Evolutionary conservation across 352 stramenopile species (phyloP).

Genomic region (Peronospora farinosa): DNA sequence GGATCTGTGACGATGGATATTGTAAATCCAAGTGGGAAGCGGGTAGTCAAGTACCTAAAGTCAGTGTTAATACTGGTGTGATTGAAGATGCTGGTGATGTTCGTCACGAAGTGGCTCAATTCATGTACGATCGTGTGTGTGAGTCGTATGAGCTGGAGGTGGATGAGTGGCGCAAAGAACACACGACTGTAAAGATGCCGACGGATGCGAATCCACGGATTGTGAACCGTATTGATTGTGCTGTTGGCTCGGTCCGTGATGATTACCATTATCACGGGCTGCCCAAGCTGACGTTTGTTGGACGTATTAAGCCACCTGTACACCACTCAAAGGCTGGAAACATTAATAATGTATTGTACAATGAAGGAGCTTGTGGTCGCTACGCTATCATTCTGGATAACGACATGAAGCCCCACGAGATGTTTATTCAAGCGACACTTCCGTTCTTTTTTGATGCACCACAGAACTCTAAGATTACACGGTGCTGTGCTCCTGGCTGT

Average conservation of each 20-base stretch:
- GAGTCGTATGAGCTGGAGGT: constrained; percentile 64
- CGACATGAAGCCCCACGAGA: constrained; percentile 77
- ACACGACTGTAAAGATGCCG: constrained; percentile 65
- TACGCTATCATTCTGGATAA: constrained; percentile 57
- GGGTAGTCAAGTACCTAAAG: constrained; percentile 41
- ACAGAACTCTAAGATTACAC: constrained; percentile 60
- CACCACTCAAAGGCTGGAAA: constrained; percentile 78
- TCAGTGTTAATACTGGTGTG: constrained; percentile 55
- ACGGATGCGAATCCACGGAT: constrained; percentile 43
- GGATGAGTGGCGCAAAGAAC: constrained; percentile 64
- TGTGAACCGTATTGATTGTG: constrained; percentile 43
- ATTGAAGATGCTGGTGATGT: constrained; percentile 72
- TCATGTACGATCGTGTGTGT: constrained; percentile 71
- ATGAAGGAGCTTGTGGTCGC: constrained; percentile 58
- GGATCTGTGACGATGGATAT: constrained; percentile 73
- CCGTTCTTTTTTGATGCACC: constrained; percentile 68
- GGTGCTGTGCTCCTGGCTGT: constrained; percentile 53
- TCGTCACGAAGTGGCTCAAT: constrained; percentile 62
- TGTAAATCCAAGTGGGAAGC: constrained; percentile 63
- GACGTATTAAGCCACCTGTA: constrained; percentile 59
- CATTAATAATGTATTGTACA: constrained; percentile 82
- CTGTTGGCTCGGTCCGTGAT: constrained; percentile 59
- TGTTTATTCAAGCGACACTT: constrained; percentile 66
- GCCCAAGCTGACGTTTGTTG: constrained; percentile 56
- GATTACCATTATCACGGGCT: constrained; percentile 63